A percentile compares a stretch with the other conserved stretches of the same genome.
phyloP scores from a whole-genome alignment of 1,139 yeast genomes.

The Maudiozyma humilis region DNA sequence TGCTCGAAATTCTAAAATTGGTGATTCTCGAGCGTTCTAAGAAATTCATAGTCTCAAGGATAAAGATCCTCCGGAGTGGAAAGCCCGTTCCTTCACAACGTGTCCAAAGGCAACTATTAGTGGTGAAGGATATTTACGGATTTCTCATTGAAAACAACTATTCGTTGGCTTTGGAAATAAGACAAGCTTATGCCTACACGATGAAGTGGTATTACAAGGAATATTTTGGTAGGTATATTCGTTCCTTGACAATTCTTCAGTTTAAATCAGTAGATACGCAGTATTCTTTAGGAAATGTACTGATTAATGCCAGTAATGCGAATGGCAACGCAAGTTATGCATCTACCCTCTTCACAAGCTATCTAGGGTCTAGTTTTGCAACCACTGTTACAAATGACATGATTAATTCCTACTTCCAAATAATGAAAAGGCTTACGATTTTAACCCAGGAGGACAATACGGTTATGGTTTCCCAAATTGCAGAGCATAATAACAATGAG shows the following conservation, averaged over 20 bases:
- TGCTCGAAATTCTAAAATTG: slow-evolving; percentile 33
- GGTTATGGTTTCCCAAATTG: slow-evolving; percentile 77
- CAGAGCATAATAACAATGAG: slow-evolving; percentile 62
- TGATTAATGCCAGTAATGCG: slow-evolving; percentile 13
- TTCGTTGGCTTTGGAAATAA: slow-evolving; percentile 65
- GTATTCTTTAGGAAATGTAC: slow-evolving; percentile 31
- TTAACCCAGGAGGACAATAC: slow-evolving; percentile 48
- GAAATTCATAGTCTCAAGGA: slow-evolving; percentile 55
- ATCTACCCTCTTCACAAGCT: slow-evolving; percentile 19
- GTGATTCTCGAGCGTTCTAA: slow-evolving; percentile 64
- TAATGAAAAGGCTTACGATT: slow-evolving; percentile 50
- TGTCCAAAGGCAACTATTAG: slow-evolving; percentile 59
- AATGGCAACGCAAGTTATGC: slow-evolving; percentile 15
- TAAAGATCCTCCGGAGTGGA: slow-evolving; percentile 52
- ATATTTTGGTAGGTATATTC: slow-evolving; percentile 69
- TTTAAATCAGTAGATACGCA: slow-evolving; percentile 45
- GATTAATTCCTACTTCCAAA: slow-evolving; percentile 42
- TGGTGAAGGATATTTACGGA: slow-evolving; percentile 50
- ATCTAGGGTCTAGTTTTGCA: slow-evolving; percentile 19
- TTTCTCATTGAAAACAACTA: slow-evolving; percentile 51
- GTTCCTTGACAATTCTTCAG: slow-evolving; percentile 61
- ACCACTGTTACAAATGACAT: slow-evolving; percentile 18
- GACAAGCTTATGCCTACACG: slow-evolving; percentile 74
- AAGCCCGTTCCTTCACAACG: slow-evolving; percentile 54
- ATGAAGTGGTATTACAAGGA: slow-evolving; percentile 88